Base-by-base conservation (phyloP, 108 stramenopile species). In the Aurantiochytrium sp. region DNA sequence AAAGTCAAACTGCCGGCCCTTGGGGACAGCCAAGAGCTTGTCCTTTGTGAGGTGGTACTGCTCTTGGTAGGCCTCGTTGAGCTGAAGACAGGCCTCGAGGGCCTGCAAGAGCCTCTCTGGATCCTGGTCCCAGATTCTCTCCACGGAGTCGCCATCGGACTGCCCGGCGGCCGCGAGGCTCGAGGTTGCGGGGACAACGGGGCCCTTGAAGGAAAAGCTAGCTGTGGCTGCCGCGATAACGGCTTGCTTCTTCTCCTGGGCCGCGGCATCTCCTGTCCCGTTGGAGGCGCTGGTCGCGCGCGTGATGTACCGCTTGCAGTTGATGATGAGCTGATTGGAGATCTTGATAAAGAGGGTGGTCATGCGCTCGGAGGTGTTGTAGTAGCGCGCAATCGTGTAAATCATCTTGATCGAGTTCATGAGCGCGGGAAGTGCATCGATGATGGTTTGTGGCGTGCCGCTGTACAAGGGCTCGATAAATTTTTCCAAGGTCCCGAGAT, bases 391-490 rank as follows among this genome's bases (percentile, higher is more conserved):
- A 58, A 94, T 93, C 23, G 92, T 92, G 88, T 94, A 89, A 19
- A 95, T 92, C 94, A 94, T 94, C 90, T 95, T 94, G 43, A 95
- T 51, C 29, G 91, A 88, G 87, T 94, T 94, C 60, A 95, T 92
- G 0, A 95, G 90, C 5, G 94, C 94, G 5, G 94, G 94, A 51
- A 94, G 72, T 4, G 91, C 73, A 25, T 95, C 94, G 51, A 94
- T 89, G 35, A 94, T 93, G 25, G 73, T 58, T 25, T 72, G 91
- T n/a, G 94, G 93, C 72, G 92, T 90, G 14, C 93, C 92, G 49
- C 69, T 60, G 55, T 93, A 90, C 28, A 95, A 64, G 29, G 94
- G 93, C 28, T 93, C 92, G 44, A 95, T 58, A 90, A 95, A 95
- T 5, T 93, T 92, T 44, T 93, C 93, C 35, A 95, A 69, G 16